Percentiles rank a stretch among this genome's conserved stretches.
Evolutionary conservation across 2,329 filamentous ascomycete species (phyloP).

Genomic region (Hymenoscyphus albidus): DNA sequence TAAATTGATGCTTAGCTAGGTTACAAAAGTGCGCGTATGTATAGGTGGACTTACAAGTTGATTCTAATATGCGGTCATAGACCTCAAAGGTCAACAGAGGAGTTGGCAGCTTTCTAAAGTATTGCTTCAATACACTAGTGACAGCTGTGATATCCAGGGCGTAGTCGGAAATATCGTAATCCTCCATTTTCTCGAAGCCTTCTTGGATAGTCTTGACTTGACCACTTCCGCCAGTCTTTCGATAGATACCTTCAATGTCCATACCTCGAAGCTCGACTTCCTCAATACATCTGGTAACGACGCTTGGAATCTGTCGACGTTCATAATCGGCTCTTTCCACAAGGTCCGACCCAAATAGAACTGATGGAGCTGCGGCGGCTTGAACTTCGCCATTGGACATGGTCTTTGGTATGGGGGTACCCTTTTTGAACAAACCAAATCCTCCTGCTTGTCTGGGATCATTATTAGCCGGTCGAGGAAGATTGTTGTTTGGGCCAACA

Average conservation of each 20-base stretch:
- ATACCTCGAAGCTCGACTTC: slow-evolving; percentile 95
- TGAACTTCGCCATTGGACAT: slow-evolving; percentile 40
- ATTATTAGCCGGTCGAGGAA: slow-evolving; percentile 27
- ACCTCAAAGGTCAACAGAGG: slow-evolving; percentile 89
- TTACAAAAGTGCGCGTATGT: neutral
- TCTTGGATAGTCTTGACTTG: slow-evolving; percentile 88
- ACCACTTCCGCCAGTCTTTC: slow-evolving; percentile 90
- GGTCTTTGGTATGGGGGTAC: slow-evolving; percentile 45
- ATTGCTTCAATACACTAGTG: slow-evolving; percentile 93
- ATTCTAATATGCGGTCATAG: slow-evolving; percentile 85
- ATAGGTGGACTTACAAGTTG: slow-evolving; percentile 54
- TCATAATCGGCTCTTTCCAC: slow-evolving; percentile 83
- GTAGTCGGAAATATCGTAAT: slow-evolving; percentile 90
- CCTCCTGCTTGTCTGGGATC: slow-evolving; percentile 39
- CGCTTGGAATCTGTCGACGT: slow-evolving; percentile 80
- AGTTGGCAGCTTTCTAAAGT: slow-evolving; percentile 87
- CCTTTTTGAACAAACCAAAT: slow-evolving; percentile 65
- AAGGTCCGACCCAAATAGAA: slow-evolving; percentile 86
- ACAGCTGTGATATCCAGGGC: slow-evolving; percentile 94
- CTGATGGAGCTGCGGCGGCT: slow-evolving; percentile 50
- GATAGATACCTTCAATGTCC: slow-evolving; percentile 96
- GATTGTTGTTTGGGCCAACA: slow-evolving; percentile 23
- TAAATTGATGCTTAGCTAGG: slow-evolving; percentile 37
- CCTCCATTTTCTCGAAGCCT: slow-evolving; percentile 81
- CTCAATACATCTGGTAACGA: slow-evolving; percentile 91